Evolutionary conservation across 2,329 filamentous ascomycete genomes (phyloP).

Genomic region (Chaetomiaceae sp.): DNA sequence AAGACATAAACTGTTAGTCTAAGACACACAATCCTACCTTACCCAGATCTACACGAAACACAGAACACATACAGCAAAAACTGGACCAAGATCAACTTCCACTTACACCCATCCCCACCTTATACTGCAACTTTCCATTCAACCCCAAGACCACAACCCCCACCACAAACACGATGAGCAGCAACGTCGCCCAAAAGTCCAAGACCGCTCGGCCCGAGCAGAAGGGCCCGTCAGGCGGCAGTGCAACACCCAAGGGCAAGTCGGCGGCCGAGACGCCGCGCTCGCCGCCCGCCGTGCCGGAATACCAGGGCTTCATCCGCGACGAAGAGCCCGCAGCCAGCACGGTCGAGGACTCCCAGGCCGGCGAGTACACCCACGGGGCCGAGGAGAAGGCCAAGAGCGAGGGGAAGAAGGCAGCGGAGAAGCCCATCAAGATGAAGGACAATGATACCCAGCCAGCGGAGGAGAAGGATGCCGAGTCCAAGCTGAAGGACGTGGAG

Average conservation of each 20-base stretch:
- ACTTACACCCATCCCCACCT: no score
- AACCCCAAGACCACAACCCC: no score
- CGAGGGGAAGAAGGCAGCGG: slow-evolving; percentile 12
- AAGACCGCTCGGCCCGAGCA: slow-evolving; percentile 19
- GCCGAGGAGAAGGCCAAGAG: not conserved
- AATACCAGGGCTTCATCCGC: slow-evolving; percentile 17
- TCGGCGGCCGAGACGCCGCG: slow-evolving; percentile 18
- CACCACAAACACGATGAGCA: no score
- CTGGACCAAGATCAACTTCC: slow-evolving; percentile 1
- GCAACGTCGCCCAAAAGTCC: slow-evolving; percentile 24
- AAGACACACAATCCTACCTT: no score
- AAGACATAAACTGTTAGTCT: not conserved
- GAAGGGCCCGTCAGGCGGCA: slow-evolving; percentile 22
- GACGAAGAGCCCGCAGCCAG: not conserved
- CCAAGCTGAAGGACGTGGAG: slow-evolving; percentile 21
- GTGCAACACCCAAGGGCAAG: not conserved
- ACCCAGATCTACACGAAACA: not conserved
- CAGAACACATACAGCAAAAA: not conserved
- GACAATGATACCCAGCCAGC: not conserved
- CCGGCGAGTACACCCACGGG: slow-evolving; percentile 23
- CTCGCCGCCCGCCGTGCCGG: slow-evolving; percentile 21
- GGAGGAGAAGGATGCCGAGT: slow-evolving; percentile 26
- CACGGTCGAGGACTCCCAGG: slow-evolving; percentile 24
- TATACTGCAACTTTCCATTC: no score
- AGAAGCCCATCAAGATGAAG: slow-evolving; percentile 10